Evolutionary conservation across 2,329 filamentous ascomycete species (phyloP), one percentile per base, ranked within the genome.

Genomic region (Neoarthrinium moseri): DNA sequence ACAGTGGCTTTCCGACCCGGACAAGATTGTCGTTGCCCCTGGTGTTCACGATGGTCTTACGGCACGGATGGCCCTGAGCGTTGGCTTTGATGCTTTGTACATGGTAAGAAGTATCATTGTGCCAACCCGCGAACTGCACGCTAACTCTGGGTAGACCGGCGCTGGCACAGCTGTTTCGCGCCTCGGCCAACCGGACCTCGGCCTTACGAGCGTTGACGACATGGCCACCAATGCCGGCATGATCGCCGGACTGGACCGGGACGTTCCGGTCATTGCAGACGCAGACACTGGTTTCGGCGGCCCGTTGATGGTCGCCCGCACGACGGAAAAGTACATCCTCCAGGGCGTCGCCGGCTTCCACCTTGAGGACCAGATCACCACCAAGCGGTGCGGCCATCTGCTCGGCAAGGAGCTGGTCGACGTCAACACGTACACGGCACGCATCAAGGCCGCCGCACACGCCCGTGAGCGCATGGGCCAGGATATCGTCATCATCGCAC

Each of bases 21-120:
- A 65, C 23, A 64, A 69, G 38, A 65, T 76, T 35, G 56, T 87
- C 30, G 72, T 84, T 3, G 81, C 77, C 42, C 83, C 83, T 0
- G 83, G 84, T 24, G 83, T 87, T 3, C 86, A 86, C 57, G 84
- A 88, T 69, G 84, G 84, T 11, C 74, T 86, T 45, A 81, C 80
- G 2, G 82, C 84, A 1, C 71, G 83, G 1, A 76, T 87, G 46
- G 82, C 83, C 2, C 69, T 85, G 18, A 67, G 73, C 33, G 70
- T 79, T n/a, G 83, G 82, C 5, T 86, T 85, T 48, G 76, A 85
- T 37, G 76, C 72, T 46, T 60, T 87, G 30, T 87, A 87, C 67
- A 87, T 87, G 83, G 82, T 84, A 65, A 35, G 69, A 48, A 17
- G 15, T 2, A 23, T 17, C 20, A 6, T 13, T 11, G 26, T 11